A percentile compares a stretch with the other conserved stretches of the same genome.
Conservation (phyloP, 2,329 filamentous ascomycete species). For the Setomelanomma holmii region DNA sequence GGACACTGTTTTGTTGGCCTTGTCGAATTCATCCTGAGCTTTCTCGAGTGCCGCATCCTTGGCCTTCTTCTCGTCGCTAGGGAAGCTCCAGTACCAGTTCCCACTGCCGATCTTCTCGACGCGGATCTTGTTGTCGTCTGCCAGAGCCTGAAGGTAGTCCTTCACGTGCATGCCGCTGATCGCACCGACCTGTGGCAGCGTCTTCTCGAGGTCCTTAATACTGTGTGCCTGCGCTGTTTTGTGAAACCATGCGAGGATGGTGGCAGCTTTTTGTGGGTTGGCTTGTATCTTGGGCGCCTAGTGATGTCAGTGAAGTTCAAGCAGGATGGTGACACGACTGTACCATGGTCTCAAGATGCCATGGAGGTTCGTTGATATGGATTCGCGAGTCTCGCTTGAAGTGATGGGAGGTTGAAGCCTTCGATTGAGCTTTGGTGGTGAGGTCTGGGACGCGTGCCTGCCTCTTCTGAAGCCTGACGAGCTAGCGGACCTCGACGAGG, state of each 20-base stretch:
- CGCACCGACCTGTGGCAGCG: conserved; percentile 65
- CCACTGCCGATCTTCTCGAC: conserved; percentile 74
- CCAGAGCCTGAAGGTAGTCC: conserved; percentile 69
- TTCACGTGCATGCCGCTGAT: conserved; percentile 73
- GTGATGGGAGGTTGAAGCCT: not conserved
- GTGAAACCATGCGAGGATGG: conserved; percentile 67
- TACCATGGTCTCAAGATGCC: conserved; percentile 15
- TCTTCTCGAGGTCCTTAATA: conserved; percentile 73
- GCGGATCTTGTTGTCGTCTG: conserved; percentile 67
- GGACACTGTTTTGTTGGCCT: conserved; percentile 38
- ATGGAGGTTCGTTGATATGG: no score
- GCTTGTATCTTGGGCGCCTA: conserved; percentile 63
- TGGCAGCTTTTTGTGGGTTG: conserved; percentile 64
- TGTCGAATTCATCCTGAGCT: conserved; percentile 48
- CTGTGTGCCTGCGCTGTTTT: conserved; percentile 67
- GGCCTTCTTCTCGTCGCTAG: conserved; percentile 62
- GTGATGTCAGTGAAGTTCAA: conserved; percentile 12
- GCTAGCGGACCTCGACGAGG: conserved; percentile 9
- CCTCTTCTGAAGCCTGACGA: conserved; percentile 10
- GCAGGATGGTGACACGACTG: not conserved
- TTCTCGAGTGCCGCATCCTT: conserved; percentile 50
- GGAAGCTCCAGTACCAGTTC: conserved; percentile 77
- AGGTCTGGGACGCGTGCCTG: conserved; percentile 16
- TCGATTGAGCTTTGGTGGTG: not conserved
- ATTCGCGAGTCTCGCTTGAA: no score